A percentile compares a stretch with the other conserved stretches of the same genome.
Evolutionary conservation across 2,329 filamentous ascomycete genomes (phyloP).

Genomic region (Zasmidium citrigriseum): DNA sequence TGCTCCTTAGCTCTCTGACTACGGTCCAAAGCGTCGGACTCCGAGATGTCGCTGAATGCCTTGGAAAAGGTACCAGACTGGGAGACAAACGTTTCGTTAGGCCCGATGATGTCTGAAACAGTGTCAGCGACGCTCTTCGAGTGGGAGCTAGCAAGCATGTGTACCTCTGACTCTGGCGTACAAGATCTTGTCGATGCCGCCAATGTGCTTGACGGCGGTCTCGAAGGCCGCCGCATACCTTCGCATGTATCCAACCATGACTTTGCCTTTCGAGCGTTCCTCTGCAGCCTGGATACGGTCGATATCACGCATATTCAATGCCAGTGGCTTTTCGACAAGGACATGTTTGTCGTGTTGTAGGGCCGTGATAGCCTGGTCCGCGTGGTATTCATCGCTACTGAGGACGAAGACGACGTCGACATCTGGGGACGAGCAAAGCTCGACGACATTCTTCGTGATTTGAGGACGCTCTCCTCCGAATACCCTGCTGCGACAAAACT

Average conservation of each 20-base stretch:
- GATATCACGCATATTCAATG: constrained; percentile 38
- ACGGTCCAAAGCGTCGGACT: constrained; percentile 11
- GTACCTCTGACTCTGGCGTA: constrained; percentile 58
- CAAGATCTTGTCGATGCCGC: constrained; percentile 50
- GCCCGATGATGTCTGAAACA: constrained; percentile 58
- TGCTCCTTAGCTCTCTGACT: constrained; percentile 24
- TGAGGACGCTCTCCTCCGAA: background rate
- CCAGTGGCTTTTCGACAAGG: constrained; percentile 60
- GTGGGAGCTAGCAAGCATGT: too few species aligned
- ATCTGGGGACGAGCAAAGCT: constrained; percentile 43
- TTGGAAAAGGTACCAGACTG: constrained; percentile 53
- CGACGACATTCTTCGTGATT: constrained; percentile 38
- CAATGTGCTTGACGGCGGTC: constrained; percentile 31
- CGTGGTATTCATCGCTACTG: constrained; percentile 57
- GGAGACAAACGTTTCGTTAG: constrained; percentile 51
- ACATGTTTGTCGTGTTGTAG: constrained; percentile 57
- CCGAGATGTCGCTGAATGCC: constrained; percentile 45
- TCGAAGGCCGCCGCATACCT: constrained; percentile 59
- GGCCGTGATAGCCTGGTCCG: constrained; percentile 51
- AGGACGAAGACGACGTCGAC: constrained; percentile 56
- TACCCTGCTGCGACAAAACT: constrained; percentile 42
- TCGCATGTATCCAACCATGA: constrained; percentile 64
- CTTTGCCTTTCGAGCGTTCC: constrained; percentile 32
- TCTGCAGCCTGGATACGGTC: background rate
- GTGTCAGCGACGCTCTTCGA: too few species aligned